These are phyloP conservation scores for Trichoderma gracile DNA, from an alignment of 2,329 filamentous ascomycete species.

Conservation along the genomic window DNA sequence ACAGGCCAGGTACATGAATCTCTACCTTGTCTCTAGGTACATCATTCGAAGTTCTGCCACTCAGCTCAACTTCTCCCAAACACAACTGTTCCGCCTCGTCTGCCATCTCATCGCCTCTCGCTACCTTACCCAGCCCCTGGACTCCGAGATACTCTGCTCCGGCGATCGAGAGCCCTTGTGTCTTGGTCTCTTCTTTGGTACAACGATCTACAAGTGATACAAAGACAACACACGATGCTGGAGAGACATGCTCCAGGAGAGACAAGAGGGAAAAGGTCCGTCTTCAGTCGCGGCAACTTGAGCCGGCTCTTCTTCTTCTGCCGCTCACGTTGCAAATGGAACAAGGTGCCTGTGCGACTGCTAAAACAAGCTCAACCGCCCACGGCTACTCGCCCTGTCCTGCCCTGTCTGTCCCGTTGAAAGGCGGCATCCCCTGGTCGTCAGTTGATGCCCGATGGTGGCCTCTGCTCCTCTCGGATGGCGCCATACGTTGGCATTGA, in stretches of 20 bases:
- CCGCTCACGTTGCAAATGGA: neutral
- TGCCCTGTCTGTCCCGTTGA: neutral
- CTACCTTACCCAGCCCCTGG: conserved; percentile 26
- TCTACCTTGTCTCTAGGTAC: neutral
- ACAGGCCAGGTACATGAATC: neutral
- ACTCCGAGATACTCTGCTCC: conserved; percentile 4
- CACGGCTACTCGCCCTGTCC: neutral
- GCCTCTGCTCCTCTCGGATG: neutral
- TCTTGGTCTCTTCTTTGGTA: neutral
- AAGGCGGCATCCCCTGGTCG: conserved; percentile 1
- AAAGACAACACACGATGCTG: neutral
- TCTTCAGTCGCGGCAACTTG: neutral
- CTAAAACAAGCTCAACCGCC: neutral
- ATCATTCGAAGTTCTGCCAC: neutral
- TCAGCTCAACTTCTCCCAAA: neutral
- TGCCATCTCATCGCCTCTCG: conserved; percentile 16
- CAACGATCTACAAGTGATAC: neutral
- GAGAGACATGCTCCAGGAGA: neutral
- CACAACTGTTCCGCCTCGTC: conserved; percentile 6
- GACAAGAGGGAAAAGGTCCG: neutral
- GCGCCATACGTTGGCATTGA: neutral
- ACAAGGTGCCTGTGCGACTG: conserved; percentile 2
- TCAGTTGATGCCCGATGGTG: conserved; percentile 1
- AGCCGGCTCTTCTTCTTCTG: conserved; percentile 7
- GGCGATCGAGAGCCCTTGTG: conserved; percentile 11